phyloP scores from a whole-genome alignment of 768 basidiomycete species.

The Kwoniella sp. region DNA sequence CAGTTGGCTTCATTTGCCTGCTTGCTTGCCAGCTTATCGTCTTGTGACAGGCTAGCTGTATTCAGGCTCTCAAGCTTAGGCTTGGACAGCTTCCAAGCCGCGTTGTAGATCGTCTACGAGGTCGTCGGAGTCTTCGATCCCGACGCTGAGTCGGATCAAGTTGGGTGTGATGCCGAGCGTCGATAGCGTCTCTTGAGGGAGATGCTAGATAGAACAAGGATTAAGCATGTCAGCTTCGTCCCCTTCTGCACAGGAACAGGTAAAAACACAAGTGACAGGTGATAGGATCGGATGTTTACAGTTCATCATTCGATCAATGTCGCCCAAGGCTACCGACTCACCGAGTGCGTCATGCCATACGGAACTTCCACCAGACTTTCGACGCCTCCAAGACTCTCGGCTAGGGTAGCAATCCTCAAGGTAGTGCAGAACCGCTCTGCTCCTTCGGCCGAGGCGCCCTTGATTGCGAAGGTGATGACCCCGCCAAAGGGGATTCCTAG shows the following conservation, averaged over 20 bases:
- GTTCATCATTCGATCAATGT: too few relatives aligned
- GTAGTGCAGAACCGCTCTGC: constrained; percentile 71
- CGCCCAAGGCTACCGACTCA: constrained; percentile 27
- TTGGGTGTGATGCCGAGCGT: constrained; percentile 48
- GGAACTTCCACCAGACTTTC: constrained; percentile 89
- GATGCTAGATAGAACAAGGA: constrained; percentile 16
- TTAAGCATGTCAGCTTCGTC: neutral
- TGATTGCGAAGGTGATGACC: constrained; percentile 76
- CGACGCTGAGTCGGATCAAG: constrained; percentile 78
- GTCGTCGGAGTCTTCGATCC: constrained; percentile 85
- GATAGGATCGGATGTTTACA: neutral
- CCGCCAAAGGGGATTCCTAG: constrained; percentile 84
- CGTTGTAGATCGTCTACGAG: constrained; percentile 70
- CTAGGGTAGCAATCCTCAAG: constrained; percentile 72
- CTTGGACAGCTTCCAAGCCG: constrained; percentile 61
- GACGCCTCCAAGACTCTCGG: constrained; percentile 87
- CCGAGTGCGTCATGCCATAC: constrained; percentile 82
- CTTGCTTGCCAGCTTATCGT: too few relatives aligned
- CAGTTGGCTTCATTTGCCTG: too few relatives aligned
- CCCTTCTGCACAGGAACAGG: neutral
- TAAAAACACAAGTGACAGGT: neutral
- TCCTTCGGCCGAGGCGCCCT: constrained; percentile 58
- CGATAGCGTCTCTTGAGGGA: constrained; percentile 46
- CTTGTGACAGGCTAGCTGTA: too few relatives aligned
- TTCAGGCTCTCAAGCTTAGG: too few relatives aligned